A percentile compares a stretch with the other conserved stretches of the same genome.
Evolutionary conservation across 1,284 basidiomycete species (phyloP).

Genomic region (Inonotus obliquus): DNA sequence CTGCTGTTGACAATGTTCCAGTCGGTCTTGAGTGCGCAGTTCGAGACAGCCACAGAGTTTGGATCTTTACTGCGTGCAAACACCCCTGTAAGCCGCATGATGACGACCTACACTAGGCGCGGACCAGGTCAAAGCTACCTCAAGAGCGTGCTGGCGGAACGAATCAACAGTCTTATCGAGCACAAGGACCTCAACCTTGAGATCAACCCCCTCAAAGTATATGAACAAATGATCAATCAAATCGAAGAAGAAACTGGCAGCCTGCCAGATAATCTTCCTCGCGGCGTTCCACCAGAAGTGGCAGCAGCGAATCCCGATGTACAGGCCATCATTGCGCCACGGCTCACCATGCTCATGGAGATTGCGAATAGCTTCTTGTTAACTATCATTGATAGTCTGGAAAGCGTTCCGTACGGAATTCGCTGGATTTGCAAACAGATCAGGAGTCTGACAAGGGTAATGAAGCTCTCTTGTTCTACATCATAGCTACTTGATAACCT

Average conservation of each 20-base stretch:
- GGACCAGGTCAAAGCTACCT: slow-evolving; percentile 98
- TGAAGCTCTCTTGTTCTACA: slow-evolving; percentile 18
- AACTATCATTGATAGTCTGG: slow-evolving; percentile 98
- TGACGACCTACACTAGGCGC: slow-evolving; percentile 98
- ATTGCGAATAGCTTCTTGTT: slow-evolving; percentile 96
- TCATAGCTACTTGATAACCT: slow-evolving; percentile 4
- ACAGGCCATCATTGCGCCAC: slow-evolving; percentile 94
- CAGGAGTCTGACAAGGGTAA: slow-evolving; percentile 87
- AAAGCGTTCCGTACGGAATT: slow-evolving; percentile 97
- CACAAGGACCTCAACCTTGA: slow-evolving; percentile 98
- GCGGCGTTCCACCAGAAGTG: slow-evolving; percentile 90
- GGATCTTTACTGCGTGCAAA: slow-evolving; percentile 96
- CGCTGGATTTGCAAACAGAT: slow-evolving; percentile 99
- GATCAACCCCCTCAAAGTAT: slow-evolving; percentile 98
- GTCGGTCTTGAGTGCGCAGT: slow-evolving; percentile 96
- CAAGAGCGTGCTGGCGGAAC: slow-evolving; percentile 92
- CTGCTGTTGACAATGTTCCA: slow-evolving; percentile 98
- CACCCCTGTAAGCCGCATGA: slow-evolving; percentile 98
- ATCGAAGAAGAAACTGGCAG: slow-evolving; percentile 95
- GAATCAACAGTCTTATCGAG: slow-evolving; percentile 97
- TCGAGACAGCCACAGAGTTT: slow-evolving; percentile 97
- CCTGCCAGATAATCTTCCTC: slow-evolving; percentile 84
- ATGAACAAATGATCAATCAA: slow-evolving; percentile 98
- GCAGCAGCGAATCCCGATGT: slow-evolving; percentile 92
- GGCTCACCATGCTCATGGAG: slow-evolving; percentile 97